phyloP scores from a whole-genome alignment of 441 rosid species.

The Breynia disticha region DNA sequence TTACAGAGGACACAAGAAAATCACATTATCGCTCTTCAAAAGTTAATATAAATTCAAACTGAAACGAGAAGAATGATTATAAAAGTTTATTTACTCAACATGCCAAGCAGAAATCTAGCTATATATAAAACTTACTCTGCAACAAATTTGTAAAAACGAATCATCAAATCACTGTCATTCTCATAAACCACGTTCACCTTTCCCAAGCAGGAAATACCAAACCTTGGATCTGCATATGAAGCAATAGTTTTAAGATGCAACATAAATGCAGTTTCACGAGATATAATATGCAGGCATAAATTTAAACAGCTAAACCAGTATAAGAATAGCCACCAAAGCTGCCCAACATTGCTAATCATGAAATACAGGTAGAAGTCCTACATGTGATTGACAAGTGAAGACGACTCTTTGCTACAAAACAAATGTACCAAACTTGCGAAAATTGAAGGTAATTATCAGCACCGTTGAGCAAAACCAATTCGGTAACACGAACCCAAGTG shows the following conservation, averaged over 20 bases:
- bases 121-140: conserved; percentile 38
- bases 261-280: not conserved
- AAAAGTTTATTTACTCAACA: not conserved
- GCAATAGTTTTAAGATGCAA: not conserved
- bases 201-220: conserved; percentile 72
- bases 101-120: not conserved
- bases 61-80: not conserved
- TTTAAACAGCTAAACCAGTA: not conserved
- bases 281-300: not conserved
- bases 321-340: not conserved
- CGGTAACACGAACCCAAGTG: not conserved
- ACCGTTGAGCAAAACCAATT: no score
- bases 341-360: not conserved
- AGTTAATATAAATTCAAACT: not conserved
- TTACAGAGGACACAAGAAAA: not conserved
- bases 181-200: conserved; percentile 57
- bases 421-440: no score
- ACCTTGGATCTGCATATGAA: conserved; percentile 50
- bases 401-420: no score
- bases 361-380: not conserved
- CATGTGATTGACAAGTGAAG: no score
- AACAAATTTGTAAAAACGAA: conserved; percentile 59
- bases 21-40: not conserved
- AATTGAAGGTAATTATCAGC: no score
- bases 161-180: conserved; percentile 69